Percentiles rank a stretch among this genome's conserved stretches.
These are phyloP conservation scores for Knufia fluminis DNA, from an alignment of 2,329 filamentous ascomycete genomes.

Conservation along the genomic window DNA sequence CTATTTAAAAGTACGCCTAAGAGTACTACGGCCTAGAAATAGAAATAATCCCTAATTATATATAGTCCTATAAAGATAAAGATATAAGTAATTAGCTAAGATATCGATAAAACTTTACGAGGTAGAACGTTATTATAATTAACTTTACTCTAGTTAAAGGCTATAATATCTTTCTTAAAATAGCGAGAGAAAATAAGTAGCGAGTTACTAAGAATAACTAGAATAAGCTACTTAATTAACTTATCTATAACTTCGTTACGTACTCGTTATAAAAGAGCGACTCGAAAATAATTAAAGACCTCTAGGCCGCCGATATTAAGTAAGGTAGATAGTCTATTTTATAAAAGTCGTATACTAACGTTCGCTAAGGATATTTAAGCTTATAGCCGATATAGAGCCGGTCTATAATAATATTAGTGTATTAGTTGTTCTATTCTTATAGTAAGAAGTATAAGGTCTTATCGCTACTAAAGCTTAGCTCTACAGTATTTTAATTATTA, in stretches of 20 bases:
- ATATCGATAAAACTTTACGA: slow-evolving; percentile 14
- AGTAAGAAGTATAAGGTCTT: slow-evolving; percentile 20
- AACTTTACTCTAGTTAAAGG: slow-evolving; percentile 19
- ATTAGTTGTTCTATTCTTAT: slow-evolving; percentile 18
- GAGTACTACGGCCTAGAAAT: slow-evolving; percentile 14
- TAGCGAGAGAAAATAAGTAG: slow-evolving; percentile 12
- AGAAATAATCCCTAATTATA: slow-evolving; percentile 14
- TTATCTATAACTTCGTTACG: slow-evolving; percentile 15
- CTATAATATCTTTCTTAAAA: slow-evolving; percentile 12
- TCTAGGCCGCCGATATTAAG: slow-evolving; percentile 9
- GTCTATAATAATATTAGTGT: slow-evolving; percentile 16
- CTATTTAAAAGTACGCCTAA: slow-evolving; percentile 14
- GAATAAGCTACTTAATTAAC: slow-evolving; percentile 6
- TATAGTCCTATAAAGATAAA: slow-evolving; percentile 17
- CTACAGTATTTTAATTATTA: slow-evolving; percentile 19
- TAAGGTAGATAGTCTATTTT: neutral
- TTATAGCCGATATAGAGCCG: slow-evolving; percentile 13
- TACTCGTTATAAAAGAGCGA: slow-evolving; percentile 15
- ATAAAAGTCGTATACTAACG: neutral
- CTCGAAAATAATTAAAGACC: slow-evolving; percentile 6
- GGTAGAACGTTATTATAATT: slow-evolving; percentile 15
- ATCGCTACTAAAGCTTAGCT: slow-evolving; percentile 19
- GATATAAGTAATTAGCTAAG: slow-evolving; percentile 11
- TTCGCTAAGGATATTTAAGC: slow-evolving; percentile 6
- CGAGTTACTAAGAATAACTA: slow-evolving; percentile 1